phyloP scores from a whole-genome alignment of 2,329 filamentous ascomycete species.

The Triangularia setosa region DNA sequence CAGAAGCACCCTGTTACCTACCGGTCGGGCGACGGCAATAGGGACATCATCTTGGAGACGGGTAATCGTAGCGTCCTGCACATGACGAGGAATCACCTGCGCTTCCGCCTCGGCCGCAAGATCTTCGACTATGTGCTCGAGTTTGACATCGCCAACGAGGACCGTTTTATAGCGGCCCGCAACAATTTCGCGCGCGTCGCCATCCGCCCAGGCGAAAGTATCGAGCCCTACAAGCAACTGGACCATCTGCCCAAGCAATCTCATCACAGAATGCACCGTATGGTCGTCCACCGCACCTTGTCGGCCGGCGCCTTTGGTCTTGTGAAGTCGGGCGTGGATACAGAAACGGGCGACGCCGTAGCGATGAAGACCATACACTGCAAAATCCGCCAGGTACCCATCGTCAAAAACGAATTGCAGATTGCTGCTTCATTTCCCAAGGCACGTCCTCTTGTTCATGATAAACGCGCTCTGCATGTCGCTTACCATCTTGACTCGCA shows the following conservation, averaged over 20 bases:
- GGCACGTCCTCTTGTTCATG: background rate
- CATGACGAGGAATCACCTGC: background rate
- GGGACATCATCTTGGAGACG: background rate
- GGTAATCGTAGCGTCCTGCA: background rate
- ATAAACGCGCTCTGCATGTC: background rate
- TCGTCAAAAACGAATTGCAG: conserved; percentile 1
- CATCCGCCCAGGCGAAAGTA: background rate
- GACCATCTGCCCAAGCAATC: background rate
- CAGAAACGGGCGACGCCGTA: conserved; percentile 6
- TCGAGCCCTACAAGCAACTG: background rate
- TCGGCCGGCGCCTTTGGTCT: conserved; percentile 14
- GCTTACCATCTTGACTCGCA: background rate
- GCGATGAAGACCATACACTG: conserved; percentile 17
- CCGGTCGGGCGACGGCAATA: background rate
- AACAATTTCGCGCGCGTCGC: background rate
- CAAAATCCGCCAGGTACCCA: background rate
- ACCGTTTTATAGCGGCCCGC: background rate
- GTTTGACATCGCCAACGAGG: background rate
- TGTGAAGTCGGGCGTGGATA: conserved; percentile 13
- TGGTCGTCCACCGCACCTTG: conserved; percentile 15
- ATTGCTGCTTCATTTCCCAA: conserved; percentile 6
- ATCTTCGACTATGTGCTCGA: background rate
- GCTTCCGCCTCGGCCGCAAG: background rate
- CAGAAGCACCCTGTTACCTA: background rate
- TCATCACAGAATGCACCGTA: background rate